A percentile compares a stretch with the other conserved stretches of the same genome.
Evolutionary conservation across 148 eudicot species (phyloP).

Genomic region (Chenopodium formosanum): DNA sequence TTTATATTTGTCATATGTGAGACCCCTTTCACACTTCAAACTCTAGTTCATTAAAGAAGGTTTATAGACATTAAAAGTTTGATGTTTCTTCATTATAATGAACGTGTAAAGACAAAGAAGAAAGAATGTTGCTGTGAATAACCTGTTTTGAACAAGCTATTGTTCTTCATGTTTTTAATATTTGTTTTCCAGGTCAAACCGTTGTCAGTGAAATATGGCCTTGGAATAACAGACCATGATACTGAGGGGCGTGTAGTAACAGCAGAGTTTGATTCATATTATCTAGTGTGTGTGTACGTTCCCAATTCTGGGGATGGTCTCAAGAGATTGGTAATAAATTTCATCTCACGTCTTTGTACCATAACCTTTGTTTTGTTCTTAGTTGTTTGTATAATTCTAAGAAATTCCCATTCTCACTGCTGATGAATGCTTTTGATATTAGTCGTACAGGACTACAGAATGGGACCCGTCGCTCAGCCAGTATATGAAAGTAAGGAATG

Average conservation of each 20-base stretch:
- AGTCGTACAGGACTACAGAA: constrained; percentile 86
- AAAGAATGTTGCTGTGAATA: neutral
- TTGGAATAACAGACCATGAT: constrained; percentile 88
- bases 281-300: constrained; percentile 72
- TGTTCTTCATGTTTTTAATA: constrained; percentile 3
- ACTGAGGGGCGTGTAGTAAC: constrained; percentile 92
- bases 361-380: neutral
- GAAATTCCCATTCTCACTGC: neutral
- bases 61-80: neutral
- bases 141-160: neutral
- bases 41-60: too few species aligned
- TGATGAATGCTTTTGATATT: constrained; percentile 21
- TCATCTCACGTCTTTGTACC: constrained; percentile 1
- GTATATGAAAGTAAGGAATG: constrained; percentile 75
- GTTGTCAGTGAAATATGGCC: constrained; percentile 77
- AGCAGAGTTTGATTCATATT: constrained; percentile 78
- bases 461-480: constrained; percentile 88
- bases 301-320: constrained; percentile 98
- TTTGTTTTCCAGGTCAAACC: constrained; percentile 69
- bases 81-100: neutral
- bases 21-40: neutral
- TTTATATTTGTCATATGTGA: neutral
- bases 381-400: neutral
- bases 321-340: constrained; percentile 66
- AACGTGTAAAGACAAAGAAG: neutral